phyloP scores from a whole-genome alignment of 129 eudicot species.

The Tanacetum coccineum region DNA sequence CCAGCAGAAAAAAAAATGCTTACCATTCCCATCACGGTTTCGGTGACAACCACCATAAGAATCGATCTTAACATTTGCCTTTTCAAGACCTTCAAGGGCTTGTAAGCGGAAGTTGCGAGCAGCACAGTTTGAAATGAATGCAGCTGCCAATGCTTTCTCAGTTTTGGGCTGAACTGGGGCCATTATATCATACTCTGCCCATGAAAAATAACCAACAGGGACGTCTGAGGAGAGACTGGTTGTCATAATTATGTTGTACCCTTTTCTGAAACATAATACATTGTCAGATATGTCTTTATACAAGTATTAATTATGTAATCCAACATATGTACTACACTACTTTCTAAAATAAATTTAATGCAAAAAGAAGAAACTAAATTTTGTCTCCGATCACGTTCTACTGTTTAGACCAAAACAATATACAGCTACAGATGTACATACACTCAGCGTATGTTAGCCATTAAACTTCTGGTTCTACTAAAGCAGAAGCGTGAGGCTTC shows the following conservation, averaged over 20 bases:
- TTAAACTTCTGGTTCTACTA: too few relatives aligned
- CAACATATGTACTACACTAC: too few relatives aligned
- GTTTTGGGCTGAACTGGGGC: slow-evolving; percentile 89
- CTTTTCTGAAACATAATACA: slow-evolving; percentile 50
- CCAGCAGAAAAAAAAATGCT: neutral
- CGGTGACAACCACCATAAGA: slow-evolving; percentile 94
- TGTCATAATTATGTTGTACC: slow-evolving; percentile 81
- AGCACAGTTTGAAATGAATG: slow-evolving; percentile 93
- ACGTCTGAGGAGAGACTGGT: slow-evolving; percentile 99
- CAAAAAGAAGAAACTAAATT: too few relatives aligned
- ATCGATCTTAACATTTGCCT: slow-evolving; percentile 61
- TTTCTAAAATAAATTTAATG: too few relatives aligned
- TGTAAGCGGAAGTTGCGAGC: slow-evolving; percentile 89
- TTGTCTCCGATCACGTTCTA: too few relatives aligned
- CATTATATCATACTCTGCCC: slow-evolving; percentile 99
- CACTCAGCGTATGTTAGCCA: too few relatives aligned
- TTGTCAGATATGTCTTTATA: neutral
- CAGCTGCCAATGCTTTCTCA: slow-evolving; percentile 89
- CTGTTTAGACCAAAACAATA: too few relatives aligned
- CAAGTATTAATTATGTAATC: too few relatives aligned
- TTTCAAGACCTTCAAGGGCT: slow-evolving; percentile 88
- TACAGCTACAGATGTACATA: too few relatives aligned
- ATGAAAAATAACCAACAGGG: slow-evolving; percentile 96
- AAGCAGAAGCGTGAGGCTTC: too few relatives aligned
- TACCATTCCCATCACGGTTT: slow-evolving; percentile 84